Percentiles rank a stretch among this genome's conserved stretches.
These are phyloP conservation scores for Chlorella sp. DNA, from an alignment of 139 green algal species.

Conservation along the genomic window DNA sequence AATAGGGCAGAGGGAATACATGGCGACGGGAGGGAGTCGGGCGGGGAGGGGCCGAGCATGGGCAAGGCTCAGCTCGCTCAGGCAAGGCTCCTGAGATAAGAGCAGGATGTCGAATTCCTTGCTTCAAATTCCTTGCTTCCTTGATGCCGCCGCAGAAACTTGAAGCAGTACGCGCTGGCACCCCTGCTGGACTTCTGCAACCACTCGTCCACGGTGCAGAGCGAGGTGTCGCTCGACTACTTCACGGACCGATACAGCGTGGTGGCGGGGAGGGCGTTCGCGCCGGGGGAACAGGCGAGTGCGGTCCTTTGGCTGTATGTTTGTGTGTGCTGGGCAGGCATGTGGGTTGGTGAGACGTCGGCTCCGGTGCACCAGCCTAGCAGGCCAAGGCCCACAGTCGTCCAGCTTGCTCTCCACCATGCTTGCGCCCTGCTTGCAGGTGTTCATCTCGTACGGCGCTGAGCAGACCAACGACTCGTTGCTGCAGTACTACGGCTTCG, in stretches of 20 bases:
- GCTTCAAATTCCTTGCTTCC: too few relatives aligned
- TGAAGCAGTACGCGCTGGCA: constrained; percentile 44
- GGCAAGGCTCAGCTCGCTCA: too few relatives aligned
- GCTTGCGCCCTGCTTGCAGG: constrained; percentile 8
- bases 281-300: constrained; percentile 26
- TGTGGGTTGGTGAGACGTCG: too few relatives aligned
- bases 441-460: constrained; percentile 53
- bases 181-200: background rate
- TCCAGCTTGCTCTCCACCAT: background rate
- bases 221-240: constrained; percentile 57
- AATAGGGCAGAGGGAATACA: too few relatives aligned
- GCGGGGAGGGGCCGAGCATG: too few relatives aligned
- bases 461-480: constrained; percentile 52
- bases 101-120: too few relatives aligned
- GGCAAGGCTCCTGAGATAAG: too few relatives aligned
- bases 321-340: too few relatives aligned
- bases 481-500: constrained; percentile 36
- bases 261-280: constrained; percentile 18
- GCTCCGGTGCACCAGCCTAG: too few relatives aligned
- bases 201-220: background rate
- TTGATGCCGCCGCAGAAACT: background rate
- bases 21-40: too few relatives aligned
- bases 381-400: too few relatives aligned
- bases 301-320: background rate
- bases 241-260: constrained; percentile 47